These are phyloP conservation scores for Colletotrichum caudatum DNA, from an alignment of 2,329 filamentous ascomycete species.

Conservation along the genomic window DNA sequence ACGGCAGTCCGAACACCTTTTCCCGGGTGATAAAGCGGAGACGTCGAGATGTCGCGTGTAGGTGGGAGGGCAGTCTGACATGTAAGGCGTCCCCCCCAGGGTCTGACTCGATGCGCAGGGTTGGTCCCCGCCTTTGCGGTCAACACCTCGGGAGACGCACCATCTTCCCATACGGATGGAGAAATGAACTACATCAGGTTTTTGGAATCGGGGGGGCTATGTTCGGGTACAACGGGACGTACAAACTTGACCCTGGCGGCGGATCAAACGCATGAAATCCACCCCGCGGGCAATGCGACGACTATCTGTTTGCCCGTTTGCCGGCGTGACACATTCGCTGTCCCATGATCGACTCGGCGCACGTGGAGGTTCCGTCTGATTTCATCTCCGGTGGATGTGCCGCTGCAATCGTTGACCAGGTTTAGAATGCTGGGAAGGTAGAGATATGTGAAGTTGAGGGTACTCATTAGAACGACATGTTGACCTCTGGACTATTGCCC, in stretches of 20 bases:
- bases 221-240: neutral
- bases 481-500: neutral
- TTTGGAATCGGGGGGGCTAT: neutral
- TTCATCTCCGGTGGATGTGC: neutral
- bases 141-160: fast-evolving
- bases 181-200: neutral
- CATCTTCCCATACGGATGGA: neutral
- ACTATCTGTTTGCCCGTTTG: neutral
- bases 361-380: neutral
- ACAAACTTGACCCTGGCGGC: neutral
- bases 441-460: neutral
- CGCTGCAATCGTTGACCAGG: neutral
- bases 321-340: neutral
- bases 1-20: neutral
- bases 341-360: neutral
- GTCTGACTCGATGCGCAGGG: neutral
- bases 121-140: neutral
- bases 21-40: neutral
- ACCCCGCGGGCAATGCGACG: neutral
- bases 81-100: neutral
- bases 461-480: neutral
- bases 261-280: neutral
- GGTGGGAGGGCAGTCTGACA: neutral
- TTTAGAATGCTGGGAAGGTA: neutral
- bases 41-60: neutral